Conservation (phyloP, 768 basidiomycete species). For the Phaeotremella fagi region DNA sequence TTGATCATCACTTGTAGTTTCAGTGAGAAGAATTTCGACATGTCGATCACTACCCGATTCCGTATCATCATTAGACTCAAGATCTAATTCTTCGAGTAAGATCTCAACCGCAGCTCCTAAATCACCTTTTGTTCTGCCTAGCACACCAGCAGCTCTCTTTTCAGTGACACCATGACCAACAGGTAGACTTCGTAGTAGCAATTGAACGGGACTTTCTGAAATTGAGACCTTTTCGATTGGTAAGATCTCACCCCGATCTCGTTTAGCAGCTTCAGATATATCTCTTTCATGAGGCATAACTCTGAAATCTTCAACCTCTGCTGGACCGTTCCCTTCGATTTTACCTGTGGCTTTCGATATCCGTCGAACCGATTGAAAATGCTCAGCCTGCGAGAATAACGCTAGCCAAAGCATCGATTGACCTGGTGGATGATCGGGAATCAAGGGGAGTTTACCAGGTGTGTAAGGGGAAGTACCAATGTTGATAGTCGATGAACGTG, state of each 20-base stretch:
- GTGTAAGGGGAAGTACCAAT: not conserved
- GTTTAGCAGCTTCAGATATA: constrained; percentile 19
- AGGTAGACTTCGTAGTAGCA: constrained; percentile 23
- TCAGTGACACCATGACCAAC: constrained; percentile 17
- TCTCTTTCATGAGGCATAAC: constrained; percentile 34
- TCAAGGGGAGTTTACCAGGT: constrained; percentile 19
- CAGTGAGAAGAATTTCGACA: not conserved
- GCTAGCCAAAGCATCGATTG: constrained; percentile 40
- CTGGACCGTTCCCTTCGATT: constrained; percentile 35
- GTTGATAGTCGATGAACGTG: constrained; percentile 6
- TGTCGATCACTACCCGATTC: not conserved
- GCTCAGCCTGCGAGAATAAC: constrained; percentile 38
- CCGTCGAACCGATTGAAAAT: constrained; percentile 32
- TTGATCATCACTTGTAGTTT: not conserved
- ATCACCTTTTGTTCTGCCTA: constrained; percentile 26
- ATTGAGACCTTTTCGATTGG: not conserved
- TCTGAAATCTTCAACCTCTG: constrained; percentile 34
- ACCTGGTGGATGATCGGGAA: constrained; percentile 23
- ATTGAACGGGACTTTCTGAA: not conserved
- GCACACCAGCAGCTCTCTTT: constrained; percentile 8
- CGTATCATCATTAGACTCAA: not conserved
- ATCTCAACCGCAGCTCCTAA: constrained; percentile 34
- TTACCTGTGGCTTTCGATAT: constrained; percentile 4
- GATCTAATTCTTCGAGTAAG: constrained; percentile 25
- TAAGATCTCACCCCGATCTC: constrained; percentile 19